Percentiles rank a stretch among this genome's conserved stretches.
Conservation (phyloP, 805 yeast species). For the Jamesozyma rosinii region DNA sequence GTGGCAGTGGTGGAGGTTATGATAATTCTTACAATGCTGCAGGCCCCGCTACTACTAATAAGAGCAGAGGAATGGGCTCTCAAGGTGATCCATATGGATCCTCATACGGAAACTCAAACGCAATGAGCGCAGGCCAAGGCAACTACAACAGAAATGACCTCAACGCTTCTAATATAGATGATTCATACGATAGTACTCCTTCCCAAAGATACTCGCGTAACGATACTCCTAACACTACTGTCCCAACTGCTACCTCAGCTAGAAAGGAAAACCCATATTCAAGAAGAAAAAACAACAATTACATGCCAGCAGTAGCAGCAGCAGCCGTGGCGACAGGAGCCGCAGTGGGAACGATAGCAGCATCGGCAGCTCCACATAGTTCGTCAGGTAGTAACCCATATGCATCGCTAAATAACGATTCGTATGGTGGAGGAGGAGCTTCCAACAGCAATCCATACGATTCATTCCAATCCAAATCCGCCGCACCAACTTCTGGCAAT, state of each 20-base stretch:
- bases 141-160: not conserved
- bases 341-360: not conserved
- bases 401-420: slow-evolving; percentile 3
- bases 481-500: not conserved
- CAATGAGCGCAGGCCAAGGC: not conserved
- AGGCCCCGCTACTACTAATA: not conserved
- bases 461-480: not conserved
- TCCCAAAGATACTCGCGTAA: slow-evolving; percentile 2
- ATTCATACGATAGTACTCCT: not conserved
- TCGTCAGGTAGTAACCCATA: slow-evolving; percentile 6
- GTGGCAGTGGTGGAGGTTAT: not conserved
- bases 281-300: not conserved
- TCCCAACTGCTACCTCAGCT: not conserved
- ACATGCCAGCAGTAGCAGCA: not conserved
- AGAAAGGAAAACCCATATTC: not conserved
- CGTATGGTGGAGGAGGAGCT: not conserved
- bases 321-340: not conserved
- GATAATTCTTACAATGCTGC: not conserved
- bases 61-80: no score
- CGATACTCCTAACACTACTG: not conserved
- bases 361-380: not conserved
- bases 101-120: not conserved
- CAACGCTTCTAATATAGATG: not conserved
- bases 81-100: slow-evolving; percentile 2
- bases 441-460: slow-evolving; percentile 1